Percentiles rank a stretch among this genome's conserved stretches.
Evolutionary conservation across 805 yeast genomes (phyloP).

Genomic region (Ascoidea rubescens): DNA sequence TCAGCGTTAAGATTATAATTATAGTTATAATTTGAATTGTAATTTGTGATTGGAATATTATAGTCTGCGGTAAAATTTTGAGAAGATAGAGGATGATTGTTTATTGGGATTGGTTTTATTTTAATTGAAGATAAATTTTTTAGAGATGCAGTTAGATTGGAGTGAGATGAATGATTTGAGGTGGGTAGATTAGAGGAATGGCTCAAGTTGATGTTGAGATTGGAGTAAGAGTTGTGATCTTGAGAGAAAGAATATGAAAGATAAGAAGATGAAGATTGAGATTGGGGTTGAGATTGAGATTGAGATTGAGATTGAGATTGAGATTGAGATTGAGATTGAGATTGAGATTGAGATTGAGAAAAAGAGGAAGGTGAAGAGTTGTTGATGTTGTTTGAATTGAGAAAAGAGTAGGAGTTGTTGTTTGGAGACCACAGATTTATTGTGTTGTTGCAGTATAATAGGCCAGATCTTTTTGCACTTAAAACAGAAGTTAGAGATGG

Average conservation of each 20-base stretch:
- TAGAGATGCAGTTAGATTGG: too few relatives aligned
- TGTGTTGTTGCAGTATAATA: too few relatives aligned
- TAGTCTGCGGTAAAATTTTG: not conserved
- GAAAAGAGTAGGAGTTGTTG: not conserved
- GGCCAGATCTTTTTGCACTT: not conserved
- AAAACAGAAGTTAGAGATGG: not conserved
- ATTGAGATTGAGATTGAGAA: not conserved
- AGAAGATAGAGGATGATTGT: too few relatives aligned
- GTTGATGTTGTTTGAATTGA: not conserved
- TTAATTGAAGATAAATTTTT: too few relatives aligned
- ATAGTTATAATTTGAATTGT: not conserved
- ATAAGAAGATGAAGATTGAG: not conserved
- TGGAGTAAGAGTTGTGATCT: not conserved
- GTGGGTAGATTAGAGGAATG: not conserved
- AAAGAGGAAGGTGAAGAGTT: not conserved
- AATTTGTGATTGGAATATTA: not conserved
- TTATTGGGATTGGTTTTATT: too few relatives aligned
- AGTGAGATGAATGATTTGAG: not conserved
- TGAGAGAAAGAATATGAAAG: too few relatives aligned
- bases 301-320: not conserved
- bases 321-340: too few relatives aligned
- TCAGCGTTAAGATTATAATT: constrained; percentile 3
- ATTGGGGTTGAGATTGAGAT: not conserved
- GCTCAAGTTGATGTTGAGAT: too few relatives aligned
- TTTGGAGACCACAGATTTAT: not conserved